Evolutionary conservation across 805 yeast genomes (phyloP).

Genomic region (Nakazawaea ernobii): DNA sequence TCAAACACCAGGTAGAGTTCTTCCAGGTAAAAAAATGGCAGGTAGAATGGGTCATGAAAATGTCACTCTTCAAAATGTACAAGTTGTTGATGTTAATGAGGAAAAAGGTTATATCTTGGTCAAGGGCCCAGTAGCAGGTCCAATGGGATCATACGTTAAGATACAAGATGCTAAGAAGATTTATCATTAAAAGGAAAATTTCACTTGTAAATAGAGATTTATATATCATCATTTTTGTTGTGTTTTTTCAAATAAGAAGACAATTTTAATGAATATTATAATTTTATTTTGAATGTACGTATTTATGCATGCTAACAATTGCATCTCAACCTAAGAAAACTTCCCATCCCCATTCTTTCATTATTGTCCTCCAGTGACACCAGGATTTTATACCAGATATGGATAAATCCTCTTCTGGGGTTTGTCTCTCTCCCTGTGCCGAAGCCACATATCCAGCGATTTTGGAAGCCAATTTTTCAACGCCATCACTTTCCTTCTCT

Average conservation of each 20-base stretch:
- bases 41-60: conserved; percentile 87
- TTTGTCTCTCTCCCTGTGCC: conserved; percentile 25
- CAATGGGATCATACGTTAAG: conserved; percentile 68
- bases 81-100: conserved; percentile 74
- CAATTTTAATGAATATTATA: no score
- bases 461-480: conserved; percentile 22
- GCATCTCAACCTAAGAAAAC: conserved; percentile 44
- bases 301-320: no score
- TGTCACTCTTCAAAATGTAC: conserved; percentile 69
- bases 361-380: conserved; percentile 63
- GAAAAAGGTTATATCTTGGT: conserved; percentile 76
- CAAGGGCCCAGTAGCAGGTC: conserved; percentile 90
- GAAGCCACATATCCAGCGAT: conserved; percentile 37
- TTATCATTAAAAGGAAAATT: conserved; percentile 8
- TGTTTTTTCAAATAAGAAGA: no score
- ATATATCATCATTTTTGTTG: not conserved
- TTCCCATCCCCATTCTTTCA: conserved; percentile 78
- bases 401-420: conserved; percentile 23
- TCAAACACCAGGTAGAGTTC: conserved; percentile 91
- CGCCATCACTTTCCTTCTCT: conserved; percentile 16
- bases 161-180: conserved; percentile 72
- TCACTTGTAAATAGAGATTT: not conserved
- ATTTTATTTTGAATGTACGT: no score
- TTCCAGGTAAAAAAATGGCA: conserved; percentile 98
- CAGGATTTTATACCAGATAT: conserved; percentile 41